A percentile compares a stretch with the other conserved stretches of the same genome.
Evolutionary conservation across 768 basidiomycete genomes (phyloP).

Genomic region (Xanthoconium purpureum): DNA sequence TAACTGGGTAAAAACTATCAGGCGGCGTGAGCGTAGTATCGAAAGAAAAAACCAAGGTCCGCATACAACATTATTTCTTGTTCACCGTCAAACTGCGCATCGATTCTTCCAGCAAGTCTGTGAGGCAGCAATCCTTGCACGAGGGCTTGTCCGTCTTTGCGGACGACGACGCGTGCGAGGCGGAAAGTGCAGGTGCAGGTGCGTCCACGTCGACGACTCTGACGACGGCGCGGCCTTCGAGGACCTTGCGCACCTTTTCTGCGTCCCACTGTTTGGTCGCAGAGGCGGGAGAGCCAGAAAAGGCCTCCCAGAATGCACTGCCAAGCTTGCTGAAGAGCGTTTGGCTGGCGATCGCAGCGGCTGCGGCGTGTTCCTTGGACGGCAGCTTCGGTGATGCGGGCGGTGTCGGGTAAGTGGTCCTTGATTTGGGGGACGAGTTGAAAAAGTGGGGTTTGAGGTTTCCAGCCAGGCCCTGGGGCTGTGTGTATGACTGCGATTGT

Average conservation of each 20-base stretch:
- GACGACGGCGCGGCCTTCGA: constrained; percentile 81
- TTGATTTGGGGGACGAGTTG: constrained; percentile 13
- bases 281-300: constrained; percentile 47
- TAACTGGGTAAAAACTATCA: constrained; percentile 15
- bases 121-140: constrained; percentile 25
- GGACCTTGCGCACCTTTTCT: constrained; percentile 76
- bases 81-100: constrained; percentile 63
- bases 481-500: constrained; percentile 17
- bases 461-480: constrained; percentile 38
- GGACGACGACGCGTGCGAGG: constrained; percentile 1
- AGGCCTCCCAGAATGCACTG: constrained; percentile 85
- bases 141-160: constrained; percentile 17
- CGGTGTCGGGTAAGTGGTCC: constrained; percentile 39
- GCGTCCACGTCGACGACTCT: constrained; percentile 72
- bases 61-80: constrained; percentile 41
- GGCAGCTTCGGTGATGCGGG: constrained; percentile 38
- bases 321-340: constrained; percentile 71
- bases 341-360: constrained; percentile 73
- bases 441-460: constrained; percentile 39
- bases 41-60: neutral
- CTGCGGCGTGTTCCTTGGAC: constrained; percentile 32
- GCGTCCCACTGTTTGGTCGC: constrained; percentile 51
- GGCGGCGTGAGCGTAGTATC: neutral
- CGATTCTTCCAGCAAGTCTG: constrained; percentile 60
- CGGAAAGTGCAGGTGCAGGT: constrained; percentile 11